These are phyloP conservation scores for Eucalyptus shirleyi DNA, from an alignment of 345 rosid genomes.

Conservation along the genomic window DNA sequence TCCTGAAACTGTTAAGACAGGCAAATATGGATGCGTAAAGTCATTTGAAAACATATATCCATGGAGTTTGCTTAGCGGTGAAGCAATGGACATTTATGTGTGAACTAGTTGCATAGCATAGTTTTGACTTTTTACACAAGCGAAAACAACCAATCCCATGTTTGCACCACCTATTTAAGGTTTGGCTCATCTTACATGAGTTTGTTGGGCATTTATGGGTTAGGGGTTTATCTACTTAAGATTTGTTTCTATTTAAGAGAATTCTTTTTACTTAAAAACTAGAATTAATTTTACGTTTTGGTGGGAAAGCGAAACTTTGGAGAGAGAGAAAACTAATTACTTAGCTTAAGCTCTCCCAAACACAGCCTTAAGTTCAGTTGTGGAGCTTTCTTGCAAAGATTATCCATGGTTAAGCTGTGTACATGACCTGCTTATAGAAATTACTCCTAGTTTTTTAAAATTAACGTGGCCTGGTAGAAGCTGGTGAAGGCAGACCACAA, in stretches of 20 bases:
- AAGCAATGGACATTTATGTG: neutral
- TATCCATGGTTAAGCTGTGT: neutral
- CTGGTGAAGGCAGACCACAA: neutral
- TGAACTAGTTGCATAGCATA: neutral
- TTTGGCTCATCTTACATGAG: neutral
- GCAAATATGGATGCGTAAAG: neutral
- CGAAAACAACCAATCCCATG: neutral
- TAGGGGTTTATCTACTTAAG: neutral
- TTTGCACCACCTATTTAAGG: neutral
- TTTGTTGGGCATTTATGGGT: neutral
- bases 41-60: neutral
- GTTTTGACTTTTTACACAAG: neutral
- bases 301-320: neutral
- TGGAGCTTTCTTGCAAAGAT: neutral
- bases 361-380: neutral
- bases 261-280: neutral
- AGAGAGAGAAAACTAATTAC: neutral
- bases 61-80: neutral
- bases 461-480: neutral
- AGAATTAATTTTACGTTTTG: neutral
- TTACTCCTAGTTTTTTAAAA: neutral
- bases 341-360: neutral
- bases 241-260: neutral
- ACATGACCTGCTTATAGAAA: neutral
- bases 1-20: neutral